Evolutionary conservation across 1,284 basidiomycete species (phyloP), one percentile per base, ranked within the genome.

Genomic region (Pterula multifida): DNA sequence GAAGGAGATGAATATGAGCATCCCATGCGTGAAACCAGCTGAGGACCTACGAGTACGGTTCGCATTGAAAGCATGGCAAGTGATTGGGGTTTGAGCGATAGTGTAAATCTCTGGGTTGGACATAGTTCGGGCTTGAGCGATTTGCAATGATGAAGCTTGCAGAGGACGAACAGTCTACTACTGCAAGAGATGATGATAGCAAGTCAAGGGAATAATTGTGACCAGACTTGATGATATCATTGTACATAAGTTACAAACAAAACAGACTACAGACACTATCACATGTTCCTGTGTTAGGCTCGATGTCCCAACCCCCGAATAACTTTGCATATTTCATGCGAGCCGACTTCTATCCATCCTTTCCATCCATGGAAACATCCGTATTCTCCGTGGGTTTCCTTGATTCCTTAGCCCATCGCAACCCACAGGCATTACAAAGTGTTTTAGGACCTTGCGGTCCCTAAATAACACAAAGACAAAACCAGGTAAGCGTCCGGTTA

Each of bases 61-160:
- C 17, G 84, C 85, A 64, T 85, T 95, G 76, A 98, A 98, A 1
- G 91, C 77, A 66, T 97, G 92, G 44, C 87, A 85, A 4, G 90
- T 94, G 49, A 98, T 77, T 17, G 95, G 90, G 2, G 78, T 78
- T 59, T 90, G 79, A 26, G 86, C 78, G 50, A 98, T 78, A 53
- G 79, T 79, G 65, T 80, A 84, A 17, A 42, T 42, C 17, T 42
- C 39, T 42, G 39, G 21, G 21, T 9, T 17, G 17, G 39, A 22
- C 39, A 42, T 42, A 9, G 6, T 42, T 15, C 28, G 6, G n/a
- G n/a, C n/a, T 6, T 15, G 28, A 32, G 15, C 9, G 51, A 35
- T 61, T 49, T 44, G 50, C 47, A 28, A 48, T 49, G 49, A 45
- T 54, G 69, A 78, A 80, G 80, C 62, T 42, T 42, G 39, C 39